These are phyloP conservation scores for Fusarium subtropicale DNA, from an alignment of 2,329 filamentous ascomycete species.

Conservation along the genomic window DNA sequence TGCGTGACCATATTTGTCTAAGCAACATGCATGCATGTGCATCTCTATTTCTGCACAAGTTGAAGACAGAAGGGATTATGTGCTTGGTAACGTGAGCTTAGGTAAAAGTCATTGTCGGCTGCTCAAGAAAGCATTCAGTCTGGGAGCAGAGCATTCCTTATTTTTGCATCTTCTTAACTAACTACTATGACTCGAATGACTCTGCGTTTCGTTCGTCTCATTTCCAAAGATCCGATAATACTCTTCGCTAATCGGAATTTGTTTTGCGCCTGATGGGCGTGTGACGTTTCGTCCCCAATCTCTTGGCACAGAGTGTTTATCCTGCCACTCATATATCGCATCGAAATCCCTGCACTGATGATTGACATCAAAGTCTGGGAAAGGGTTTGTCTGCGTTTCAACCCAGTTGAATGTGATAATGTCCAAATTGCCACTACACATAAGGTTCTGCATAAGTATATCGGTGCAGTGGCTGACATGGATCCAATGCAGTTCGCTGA, in stretches of 20 bases:
- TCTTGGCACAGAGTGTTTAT: slow-evolving; percentile 12
- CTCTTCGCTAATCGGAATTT: slow-evolving; percentile 14
- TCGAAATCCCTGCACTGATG: slow-evolving; percentile 17
- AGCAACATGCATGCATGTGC: neutral
- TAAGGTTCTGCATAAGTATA: slow-evolving; percentile 18
- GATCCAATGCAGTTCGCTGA: slow-evolving; percentile 13
- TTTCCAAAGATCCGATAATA: slow-evolving; percentile 15
- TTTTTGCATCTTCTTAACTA: neutral
- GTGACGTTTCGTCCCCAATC: slow-evolving; percentile 16
- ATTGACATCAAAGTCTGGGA: slow-evolving; percentile 15
- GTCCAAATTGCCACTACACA: slow-evolving; percentile 10
- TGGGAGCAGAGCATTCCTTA: neutral
- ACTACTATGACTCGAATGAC: neutral
- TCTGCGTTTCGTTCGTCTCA: neutral
- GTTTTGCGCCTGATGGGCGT: neutral
- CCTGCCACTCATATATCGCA: slow-evolving; percentile 21
- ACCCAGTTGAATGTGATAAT: slow-evolving; percentile 21
- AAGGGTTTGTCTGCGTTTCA: slow-evolving; percentile 12
- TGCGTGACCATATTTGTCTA: too few species aligned
- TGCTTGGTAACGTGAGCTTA: neutral
- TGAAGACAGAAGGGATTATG: neutral
- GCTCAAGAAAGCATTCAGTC: neutral
- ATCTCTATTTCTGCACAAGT: neutral
- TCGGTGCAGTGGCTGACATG: slow-evolving; percentile 17
- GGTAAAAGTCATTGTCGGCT: neutral